Conservation (phyloP, 192 early-diverging fungal species). For the Globomyces pollinis-pini region DNA sequence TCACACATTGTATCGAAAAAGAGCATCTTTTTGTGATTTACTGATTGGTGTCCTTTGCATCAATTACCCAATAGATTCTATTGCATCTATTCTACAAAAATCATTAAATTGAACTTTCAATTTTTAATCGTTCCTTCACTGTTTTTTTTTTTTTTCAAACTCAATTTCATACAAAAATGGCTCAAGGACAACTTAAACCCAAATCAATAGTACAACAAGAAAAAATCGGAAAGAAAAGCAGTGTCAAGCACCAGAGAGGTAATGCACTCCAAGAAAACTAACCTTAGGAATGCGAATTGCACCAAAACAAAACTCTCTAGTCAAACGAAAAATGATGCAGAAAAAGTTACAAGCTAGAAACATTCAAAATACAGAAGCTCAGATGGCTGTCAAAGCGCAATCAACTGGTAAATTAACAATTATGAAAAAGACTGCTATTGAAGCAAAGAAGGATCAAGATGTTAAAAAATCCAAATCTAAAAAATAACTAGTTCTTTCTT, state of each 20-base stretch:
- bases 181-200: constrained; percentile 12
- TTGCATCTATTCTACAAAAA: no score
- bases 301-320: background rate
- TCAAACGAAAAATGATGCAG: constrained; percentile 18
- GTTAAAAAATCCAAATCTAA: constrained; percentile 30
- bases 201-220: constrained; percentile 6
- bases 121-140: no score
- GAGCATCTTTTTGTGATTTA: no score
- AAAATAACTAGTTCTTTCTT: background rate
- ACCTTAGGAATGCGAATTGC: constrained; percentile 2
- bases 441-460: constrained; percentile 35
- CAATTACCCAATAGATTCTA: no score
- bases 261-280: background rate
- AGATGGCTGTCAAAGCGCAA: constrained; percentile 66
- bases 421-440: constrained; percentile 61
- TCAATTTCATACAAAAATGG: background rate
- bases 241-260: background rate
- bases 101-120: no score
- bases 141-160: constrained; percentile 3
- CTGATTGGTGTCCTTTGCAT: no score
- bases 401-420: constrained; percentile 72
- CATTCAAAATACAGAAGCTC: constrained; percentile 36
- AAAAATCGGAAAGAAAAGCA: background rate
- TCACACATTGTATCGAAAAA: no score
- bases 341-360: constrained; percentile 33